Evolutionary conservation across 768 basidiomycete species (phyloP).

Genomic region (Tylopilus rubrobrunneus): DNA sequence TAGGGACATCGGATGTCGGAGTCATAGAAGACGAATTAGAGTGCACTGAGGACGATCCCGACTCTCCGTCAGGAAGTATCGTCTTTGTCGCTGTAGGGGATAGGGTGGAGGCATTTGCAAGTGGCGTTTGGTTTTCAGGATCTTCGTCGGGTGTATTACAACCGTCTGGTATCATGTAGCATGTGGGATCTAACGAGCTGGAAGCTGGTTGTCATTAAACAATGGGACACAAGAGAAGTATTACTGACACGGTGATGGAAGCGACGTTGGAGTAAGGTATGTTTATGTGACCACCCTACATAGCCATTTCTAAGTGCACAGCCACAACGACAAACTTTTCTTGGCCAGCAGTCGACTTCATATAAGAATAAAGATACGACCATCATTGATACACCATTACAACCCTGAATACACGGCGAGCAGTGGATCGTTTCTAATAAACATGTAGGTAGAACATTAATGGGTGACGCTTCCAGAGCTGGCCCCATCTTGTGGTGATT

Average conservation of each 20-base stretch:
- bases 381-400: slow-evolving; percentile 11
- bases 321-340: background rate
- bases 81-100: slow-evolving; percentile 9
- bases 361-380: background rate
- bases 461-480: slow-evolving; percentile 22
- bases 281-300: background rate
- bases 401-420: slow-evolving; percentile 16
- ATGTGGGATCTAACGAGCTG: slow-evolving; percentile 13
- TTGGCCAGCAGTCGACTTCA: background rate
- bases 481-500: slow-evolving; percentile 25
- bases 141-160: slow-evolving; percentile 6
- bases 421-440: slow-evolving; percentile 5
- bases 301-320: background rate
- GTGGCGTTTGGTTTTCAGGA: slow-evolving; percentile 11
- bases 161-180: slow-evolving; percentile 30
- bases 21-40: slow-evolving; percentile 11
- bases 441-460: slow-evolving; percentile 12
- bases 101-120: slow-evolving; percentile 16
- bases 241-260: slow-evolving; percentile 3
- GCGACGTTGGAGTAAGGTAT: background rate
- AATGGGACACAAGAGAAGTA: background rate
- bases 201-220: background rate
- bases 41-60: slow-evolving; percentile 2
- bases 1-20: slow-evolving; percentile 13
- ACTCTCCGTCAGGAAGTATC: slow-evolving; percentile 3